phyloP scores from a whole-genome alignment of 306 rosid genomes.

The Dryas octopetala region DNA sequence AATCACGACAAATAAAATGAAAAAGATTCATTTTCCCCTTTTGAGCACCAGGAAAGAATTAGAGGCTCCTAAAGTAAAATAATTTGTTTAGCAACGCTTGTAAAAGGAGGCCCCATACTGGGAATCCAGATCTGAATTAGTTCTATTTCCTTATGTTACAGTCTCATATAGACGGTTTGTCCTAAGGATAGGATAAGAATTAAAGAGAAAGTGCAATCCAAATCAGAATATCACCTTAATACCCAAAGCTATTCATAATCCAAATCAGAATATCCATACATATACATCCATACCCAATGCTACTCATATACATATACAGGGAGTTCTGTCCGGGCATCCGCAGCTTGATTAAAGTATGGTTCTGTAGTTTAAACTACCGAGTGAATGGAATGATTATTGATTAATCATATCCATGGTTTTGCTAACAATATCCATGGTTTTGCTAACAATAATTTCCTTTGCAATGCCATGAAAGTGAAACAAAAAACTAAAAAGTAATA shows the following conservation, averaged over 20 bases:
- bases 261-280: background rate
- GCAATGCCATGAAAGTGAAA: no score
- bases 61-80: background rate
- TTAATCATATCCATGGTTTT: no score
- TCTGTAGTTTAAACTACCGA: no score
- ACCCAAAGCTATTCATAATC: background rate
- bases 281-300: no score
- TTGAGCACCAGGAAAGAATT: background rate
- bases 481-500: no score
- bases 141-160: background rate
- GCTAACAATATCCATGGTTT: no score
- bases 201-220: background rate
- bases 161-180: background rate
- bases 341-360: no score
- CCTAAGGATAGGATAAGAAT: background rate
- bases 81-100: background rate
- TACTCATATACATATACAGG: no score
- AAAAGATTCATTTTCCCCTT: background rate
- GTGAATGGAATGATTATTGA: no score
- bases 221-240: background rate
- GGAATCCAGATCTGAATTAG: background rate
- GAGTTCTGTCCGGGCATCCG: no score
- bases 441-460: no score
- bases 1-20: constrained; percentile 4
- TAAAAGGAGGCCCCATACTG: background rate